Percentiles rank a stretch among this genome's conserved stretches.
phyloP scores from a whole-genome alignment of 306 rosid genomes.

The Fragaria vesca region DNA sequence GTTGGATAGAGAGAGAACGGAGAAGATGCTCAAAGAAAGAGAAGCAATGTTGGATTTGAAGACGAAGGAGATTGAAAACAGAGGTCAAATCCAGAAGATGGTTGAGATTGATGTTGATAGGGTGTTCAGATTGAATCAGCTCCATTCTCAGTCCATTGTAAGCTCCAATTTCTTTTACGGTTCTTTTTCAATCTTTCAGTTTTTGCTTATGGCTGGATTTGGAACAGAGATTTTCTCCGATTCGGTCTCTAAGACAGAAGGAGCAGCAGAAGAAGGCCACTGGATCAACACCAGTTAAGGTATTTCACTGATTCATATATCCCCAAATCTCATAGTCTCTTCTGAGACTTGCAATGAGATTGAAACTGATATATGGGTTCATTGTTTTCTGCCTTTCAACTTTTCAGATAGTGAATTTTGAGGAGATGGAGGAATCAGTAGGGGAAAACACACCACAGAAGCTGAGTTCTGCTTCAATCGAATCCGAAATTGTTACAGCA shows the following conservation, averaged over 20 bases:
- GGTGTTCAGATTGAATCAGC: conserved; percentile 76
- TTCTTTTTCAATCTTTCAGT: background rate
- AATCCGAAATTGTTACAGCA: conserved; percentile 24
- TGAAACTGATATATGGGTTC: background rate
- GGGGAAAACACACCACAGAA: conserved; percentile 45
- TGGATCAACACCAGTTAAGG: conserved; percentile 36
- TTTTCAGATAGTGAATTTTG: conserved; percentile 36
- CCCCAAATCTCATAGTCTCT: background rate
- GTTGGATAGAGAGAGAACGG: conserved; percentile 60
- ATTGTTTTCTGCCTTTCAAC: background rate
- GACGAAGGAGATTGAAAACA: conserved; percentile 58
- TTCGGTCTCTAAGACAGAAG: conserved; percentile 72
- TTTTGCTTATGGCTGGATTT: background rate
- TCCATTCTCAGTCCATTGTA: conserved; percentile 63
- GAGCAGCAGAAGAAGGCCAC: conserved; percentile 50
- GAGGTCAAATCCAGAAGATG: conserved; percentile 69
- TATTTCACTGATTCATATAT: conserved; percentile 16
- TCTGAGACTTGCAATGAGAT: background rate
- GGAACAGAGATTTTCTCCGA: conserved; percentile 72
- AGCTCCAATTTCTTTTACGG: background rate
- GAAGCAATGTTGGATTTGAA: conserved; percentile 44
- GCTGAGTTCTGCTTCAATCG: conserved; percentile 52
- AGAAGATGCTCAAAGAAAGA: conserved; percentile 57
- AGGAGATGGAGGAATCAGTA: conserved; percentile 47
- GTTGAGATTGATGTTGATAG: conserved; percentile 85